Percentiles rank a stretch among this genome's conserved stretches.
These are phyloP conservation scores for Heliosperma pusillum DNA, from an alignment of 148 eudicot genomes.

Conservation along the genomic window DNA sequence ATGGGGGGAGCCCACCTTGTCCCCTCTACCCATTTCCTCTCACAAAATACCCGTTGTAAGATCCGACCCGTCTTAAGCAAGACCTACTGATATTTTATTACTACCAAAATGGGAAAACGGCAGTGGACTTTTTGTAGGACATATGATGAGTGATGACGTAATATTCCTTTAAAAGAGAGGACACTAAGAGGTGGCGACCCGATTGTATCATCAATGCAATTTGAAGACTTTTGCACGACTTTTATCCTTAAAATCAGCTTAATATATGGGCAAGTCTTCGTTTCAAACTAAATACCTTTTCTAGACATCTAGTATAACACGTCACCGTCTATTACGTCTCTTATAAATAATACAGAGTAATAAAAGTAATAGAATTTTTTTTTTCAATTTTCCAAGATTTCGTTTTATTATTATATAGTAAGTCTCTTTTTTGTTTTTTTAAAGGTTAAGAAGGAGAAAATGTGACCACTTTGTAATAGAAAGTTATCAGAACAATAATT, in stretches of 20 bases:
- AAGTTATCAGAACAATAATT: no score
- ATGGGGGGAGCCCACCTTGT: no score
- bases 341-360: no score
- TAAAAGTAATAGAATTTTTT: no score
- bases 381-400: neutral
- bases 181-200: constrained; percentile 13
- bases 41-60: no score
- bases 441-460: no score
- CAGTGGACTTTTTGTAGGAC: neutral
- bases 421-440: no score
- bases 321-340: no score
- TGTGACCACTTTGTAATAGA: no score
- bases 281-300: neutral
- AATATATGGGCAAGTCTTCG: constrained; percentile 9
- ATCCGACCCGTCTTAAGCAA: no score
- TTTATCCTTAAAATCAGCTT: constrained; percentile 23
- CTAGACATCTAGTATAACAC: neutral
- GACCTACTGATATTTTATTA: no score
- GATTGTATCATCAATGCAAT: constrained; percentile 12
- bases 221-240: constrained; percentile 22
- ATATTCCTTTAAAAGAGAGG: constrained; percentile 1
- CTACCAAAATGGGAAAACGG: neutral
- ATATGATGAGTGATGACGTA: neutral
- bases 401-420: neutral
- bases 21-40: no score